Conservation (phyloP, 306 rosid genomes). For the Prosopis cineraria region DNA sequence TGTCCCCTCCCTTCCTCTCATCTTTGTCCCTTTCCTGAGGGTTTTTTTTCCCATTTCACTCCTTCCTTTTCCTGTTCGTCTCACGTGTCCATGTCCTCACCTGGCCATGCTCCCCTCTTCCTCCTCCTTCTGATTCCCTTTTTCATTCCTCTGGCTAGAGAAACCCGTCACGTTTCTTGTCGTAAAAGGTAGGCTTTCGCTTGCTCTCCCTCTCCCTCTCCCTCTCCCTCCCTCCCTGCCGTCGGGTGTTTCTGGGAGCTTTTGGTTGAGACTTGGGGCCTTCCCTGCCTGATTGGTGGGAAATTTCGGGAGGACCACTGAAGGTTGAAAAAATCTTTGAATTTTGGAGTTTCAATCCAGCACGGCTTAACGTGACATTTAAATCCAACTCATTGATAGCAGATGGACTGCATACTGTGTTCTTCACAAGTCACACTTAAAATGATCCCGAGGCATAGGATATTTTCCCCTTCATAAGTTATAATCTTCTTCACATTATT, state of each 20-base stretch:
- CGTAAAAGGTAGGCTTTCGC: constrained; percentile 30
- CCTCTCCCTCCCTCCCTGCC: neutral
- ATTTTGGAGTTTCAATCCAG: neutral
- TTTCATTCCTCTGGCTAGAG: constrained; percentile 11
- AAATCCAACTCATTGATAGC: neutral
- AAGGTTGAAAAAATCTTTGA: too few relatives aligned
- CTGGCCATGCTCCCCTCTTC: neutral
- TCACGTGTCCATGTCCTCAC: neutral
- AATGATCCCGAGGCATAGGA: neutral
- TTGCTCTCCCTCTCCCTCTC: neutral
- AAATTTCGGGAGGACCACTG: too few relatives aligned
- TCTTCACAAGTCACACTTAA: neutral
- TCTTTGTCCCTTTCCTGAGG: constrained; percentile 30
- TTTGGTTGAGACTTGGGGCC: constrained; percentile 22
- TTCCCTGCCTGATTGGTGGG: too few relatives aligned
- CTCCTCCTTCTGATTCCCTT: neutral
- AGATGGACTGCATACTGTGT: neutral
- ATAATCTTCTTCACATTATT: neutral
- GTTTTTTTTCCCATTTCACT: neutral
- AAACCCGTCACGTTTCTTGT: neutral
- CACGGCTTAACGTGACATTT: neutral
- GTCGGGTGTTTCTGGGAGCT: neutral
- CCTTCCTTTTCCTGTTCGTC: constrained; percentile 8
- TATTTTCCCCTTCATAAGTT: neutral
- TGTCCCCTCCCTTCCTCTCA: neutral